A percentile compares a stretch with the other conserved stretches of the same genome.
Evolutionary conservation across 805 yeast species (phyloP).

Genomic region (Starmera dryadoides): DNA sequence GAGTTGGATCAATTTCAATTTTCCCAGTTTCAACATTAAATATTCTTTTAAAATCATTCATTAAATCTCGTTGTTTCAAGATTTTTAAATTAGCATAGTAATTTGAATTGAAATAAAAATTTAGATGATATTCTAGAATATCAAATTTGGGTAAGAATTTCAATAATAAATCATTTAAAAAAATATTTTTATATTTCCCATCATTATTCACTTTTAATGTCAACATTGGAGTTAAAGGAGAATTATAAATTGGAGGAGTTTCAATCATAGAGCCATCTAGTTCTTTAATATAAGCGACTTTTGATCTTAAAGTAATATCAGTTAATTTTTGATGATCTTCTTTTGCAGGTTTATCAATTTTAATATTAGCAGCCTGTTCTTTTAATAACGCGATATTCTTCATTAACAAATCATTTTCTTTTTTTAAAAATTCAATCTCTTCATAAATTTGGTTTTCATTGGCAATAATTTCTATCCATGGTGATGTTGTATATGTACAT

Average conservation of each 20-base stretch:
- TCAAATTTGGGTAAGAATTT: conserved; percentile 6
- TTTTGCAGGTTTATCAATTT: neutral
- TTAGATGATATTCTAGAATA: conserved; percentile 7
- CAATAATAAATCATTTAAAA: conserved; percentile 1
- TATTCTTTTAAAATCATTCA: conserved; percentile 6
- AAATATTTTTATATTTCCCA: conserved; percentile 1
- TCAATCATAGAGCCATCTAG: neutral
- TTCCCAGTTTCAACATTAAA: conserved; percentile 3
- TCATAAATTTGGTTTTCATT: conserved; percentile 14
- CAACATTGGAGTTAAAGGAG: conserved; percentile 4
- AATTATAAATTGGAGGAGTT: conserved; percentile 1
- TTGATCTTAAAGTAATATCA: neutral
- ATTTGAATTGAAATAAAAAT: conserved; percentile 9
- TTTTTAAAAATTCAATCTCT: conserved; percentile 13
- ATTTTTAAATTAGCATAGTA: conserved; percentile 10
- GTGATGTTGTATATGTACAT: conserved; percentile 12
- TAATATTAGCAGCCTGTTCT: neutral
- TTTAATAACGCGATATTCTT: conserved; percentile 7
- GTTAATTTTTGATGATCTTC: neutral
- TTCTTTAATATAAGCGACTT: neutral
- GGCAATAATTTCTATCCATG: conserved; percentile 16
- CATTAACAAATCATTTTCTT: conserved; percentile 13
- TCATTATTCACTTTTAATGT: conserved; percentile 3
- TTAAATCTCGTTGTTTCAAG: conserved; percentile 2
- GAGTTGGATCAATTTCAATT: conserved; percentile 7